Evolutionary conservation across 352 stramenopile species (phyloP), one percentile per base, ranked within the genome.

Genomic region (Blastocystis sp.): DNA sequence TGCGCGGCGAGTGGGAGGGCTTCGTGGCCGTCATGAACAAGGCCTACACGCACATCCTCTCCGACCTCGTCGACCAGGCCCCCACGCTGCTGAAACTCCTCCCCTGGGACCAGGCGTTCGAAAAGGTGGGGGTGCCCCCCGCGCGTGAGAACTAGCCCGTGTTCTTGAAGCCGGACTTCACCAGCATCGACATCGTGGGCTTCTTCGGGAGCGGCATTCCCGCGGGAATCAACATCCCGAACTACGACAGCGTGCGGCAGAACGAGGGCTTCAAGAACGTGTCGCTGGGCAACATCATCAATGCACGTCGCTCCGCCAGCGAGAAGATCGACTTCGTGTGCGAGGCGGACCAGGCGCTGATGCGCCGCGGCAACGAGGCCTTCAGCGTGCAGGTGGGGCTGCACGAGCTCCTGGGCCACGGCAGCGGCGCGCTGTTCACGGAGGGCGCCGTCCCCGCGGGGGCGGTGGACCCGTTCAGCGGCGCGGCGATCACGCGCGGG

Each of bases 221-320:
- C 28, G 88, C 87, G 41, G 89, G 89, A 65, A 90, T 90, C 52
- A 90, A 90, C 43, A 90, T 90, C 41, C 89, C 89, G 9, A 90
- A 90, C 23, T 90, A 90, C 56, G 88, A 90, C 59, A 53, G 74
- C 9, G 86, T 90, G 19, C 66, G 89, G 3, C 88, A 90, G 34
- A 62, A 70, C 3, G 62, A 89, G 28, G 89, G 89, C 21, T 90
- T 90, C 59, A 90, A 90, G 69, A 90, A 90, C 56, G 89, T 90
- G 2, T 90, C 86, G 19, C 70, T 90, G 40, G 78, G 78, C 19
- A 88, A 88, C 34, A 66, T 88, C 17, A 86, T 88, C 41, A 89
- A 89, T 56, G 79, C 40, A n/a, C 70, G 66, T n/a, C 45, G 56
- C 9, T 45, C 78, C 1, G 60, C 10, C 23, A 84, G 62, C 17